Conservation (phyloP, 202 grass and related monocot species). For the Schoenoplectus tabernaemontani region DNA sequence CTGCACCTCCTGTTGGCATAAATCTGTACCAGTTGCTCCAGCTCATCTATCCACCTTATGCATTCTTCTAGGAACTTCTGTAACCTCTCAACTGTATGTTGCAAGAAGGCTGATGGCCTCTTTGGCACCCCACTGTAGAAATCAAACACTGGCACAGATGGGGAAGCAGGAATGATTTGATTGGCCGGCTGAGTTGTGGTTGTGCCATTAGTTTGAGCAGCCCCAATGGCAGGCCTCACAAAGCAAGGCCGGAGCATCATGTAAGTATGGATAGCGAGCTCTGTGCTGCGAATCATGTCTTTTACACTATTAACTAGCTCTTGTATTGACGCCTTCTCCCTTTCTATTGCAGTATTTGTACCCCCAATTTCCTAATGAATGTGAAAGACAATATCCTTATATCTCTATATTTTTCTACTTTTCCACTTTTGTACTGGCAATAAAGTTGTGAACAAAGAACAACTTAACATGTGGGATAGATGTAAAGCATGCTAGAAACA, state of each 20-base stretch:
- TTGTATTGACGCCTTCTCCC: constrained; percentile 72
- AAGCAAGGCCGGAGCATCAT: constrained; percentile 81
- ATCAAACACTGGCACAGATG: constrained; percentile 32
- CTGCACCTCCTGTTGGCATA: constrained; percentile 39
- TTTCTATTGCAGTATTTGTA: constrained; percentile 70
- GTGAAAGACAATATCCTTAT: neutral
- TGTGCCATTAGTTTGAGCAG: constrained; percentile 27
- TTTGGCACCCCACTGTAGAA: constrained; percentile 42
- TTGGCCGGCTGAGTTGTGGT: constrained; percentile 28
- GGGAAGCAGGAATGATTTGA: constrained; percentile 29
- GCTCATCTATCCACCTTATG: constrained; percentile 48
- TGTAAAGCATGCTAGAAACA: neutral
- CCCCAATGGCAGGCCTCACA: constrained; percentile 24
- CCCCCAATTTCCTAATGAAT: constrained; percentile 63
- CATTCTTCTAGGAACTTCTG: constrained; percentile 53
- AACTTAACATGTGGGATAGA: neutral
- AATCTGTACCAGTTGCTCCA: constrained; percentile 64
- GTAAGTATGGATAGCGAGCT: constrained; percentile 78
- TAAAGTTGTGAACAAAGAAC: neutral
- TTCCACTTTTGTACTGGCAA: neutral
- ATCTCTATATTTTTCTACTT: neutral
- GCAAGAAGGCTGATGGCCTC: constrained; percentile 59
- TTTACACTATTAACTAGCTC: constrained; percentile 56
- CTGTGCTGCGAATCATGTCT: constrained; percentile 76
- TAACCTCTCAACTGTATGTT: constrained; percentile 46